A percentile compares a stretch with the other conserved stretches of the same genome.
Evolutionary conservation across 2,329 filamentous ascomycete genomes (phyloP).

Genomic region (Xylaria sp.): DNA sequence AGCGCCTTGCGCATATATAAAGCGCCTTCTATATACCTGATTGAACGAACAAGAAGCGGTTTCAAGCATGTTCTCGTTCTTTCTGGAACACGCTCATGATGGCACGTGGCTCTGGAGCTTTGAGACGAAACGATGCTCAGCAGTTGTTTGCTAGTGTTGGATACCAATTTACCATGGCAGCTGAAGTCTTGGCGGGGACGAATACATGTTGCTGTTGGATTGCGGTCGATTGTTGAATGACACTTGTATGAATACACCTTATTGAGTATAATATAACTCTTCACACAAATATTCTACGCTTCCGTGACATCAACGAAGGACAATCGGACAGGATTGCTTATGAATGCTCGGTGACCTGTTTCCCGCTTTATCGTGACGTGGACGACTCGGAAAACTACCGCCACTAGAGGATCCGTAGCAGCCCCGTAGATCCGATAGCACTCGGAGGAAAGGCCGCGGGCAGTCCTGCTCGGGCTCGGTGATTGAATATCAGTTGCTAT

Average conservation of each 20-base stretch:
- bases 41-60: too few species aligned
- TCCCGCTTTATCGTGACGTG: conserved; percentile 7
- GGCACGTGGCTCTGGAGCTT: neutral
- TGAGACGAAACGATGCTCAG: conserved; percentile 12
- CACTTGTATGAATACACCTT: neutral
- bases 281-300: neutral
- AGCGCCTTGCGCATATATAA: too few species aligned
- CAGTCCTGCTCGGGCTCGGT: conserved; percentile 11
- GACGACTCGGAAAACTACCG: neutral
- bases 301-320: conserved; percentile 8
- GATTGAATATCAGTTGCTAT: conserved; percentile 2
- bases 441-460: conserved; percentile 18
- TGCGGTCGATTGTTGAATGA: neutral
- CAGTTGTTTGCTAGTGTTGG: neutral
- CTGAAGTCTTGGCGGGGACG: conserved; percentile 9
- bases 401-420: neutral
- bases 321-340: conserved; percentile 8
- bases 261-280: neutral
- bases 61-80: neutral
- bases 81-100: neutral
- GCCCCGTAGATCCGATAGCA: conserved; percentile 14
- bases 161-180: neutral
- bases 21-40: too few species aligned
- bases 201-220: neutral
- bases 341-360: conserved; percentile 8